phyloP scores from a whole-genome alignment of 2,329 filamentous ascomycete genomes.

The Zasmidium angulare region DNA sequence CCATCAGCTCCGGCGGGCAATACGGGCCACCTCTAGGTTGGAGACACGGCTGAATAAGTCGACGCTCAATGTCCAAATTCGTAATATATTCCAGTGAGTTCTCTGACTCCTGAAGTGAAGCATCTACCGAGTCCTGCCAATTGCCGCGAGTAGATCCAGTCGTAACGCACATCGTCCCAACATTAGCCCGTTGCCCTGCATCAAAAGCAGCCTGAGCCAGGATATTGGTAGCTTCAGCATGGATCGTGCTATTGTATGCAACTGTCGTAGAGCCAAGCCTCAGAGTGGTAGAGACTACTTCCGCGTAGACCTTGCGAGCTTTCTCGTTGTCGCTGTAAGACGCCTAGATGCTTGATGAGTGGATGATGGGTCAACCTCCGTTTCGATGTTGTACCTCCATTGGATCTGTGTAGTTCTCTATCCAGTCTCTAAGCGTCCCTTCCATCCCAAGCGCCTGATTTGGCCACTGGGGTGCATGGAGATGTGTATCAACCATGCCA shows the following conservation, averaged over 20 bases:
- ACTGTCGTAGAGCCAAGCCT: conserved; percentile 63
- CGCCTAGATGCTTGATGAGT: conserved; percentile 49
- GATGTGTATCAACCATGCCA: conserved; percentile 66
- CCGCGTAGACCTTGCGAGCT: conserved; percentile 44
- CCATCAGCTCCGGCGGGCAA: conserved; percentile 56
- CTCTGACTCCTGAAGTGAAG: conserved; percentile 20
- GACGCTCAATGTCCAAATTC: conserved; percentile 16
- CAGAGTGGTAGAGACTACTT: conserved; percentile 58
- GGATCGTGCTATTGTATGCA: conserved; percentile 59
- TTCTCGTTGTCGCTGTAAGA: conserved; percentile 53
- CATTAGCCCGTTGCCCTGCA: conserved; percentile 59
- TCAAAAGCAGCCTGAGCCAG: conserved; percentile 55
- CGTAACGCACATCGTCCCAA: conserved; percentile 65
- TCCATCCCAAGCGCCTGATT: conserved; percentile 48
- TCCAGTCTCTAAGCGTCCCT: conserved; percentile 52
- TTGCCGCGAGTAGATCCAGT: conserved; percentile 44
- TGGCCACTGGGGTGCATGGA: conserved; percentile 62
- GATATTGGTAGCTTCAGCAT: conserved; percentile 57
- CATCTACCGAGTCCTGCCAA: conserved; percentile 26
- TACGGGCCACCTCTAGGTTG: conserved; percentile 59
- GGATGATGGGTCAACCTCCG: too few species aligned
- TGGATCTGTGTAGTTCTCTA: conserved; percentile 42
- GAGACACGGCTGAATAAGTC: conserved; percentile 33
- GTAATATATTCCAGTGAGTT: conserved; percentile 32
- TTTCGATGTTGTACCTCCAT: conserved; percentile 10